phyloP scores from a whole-genome alignment of 2,329 filamentous ascomycete genomes.

The Nakataea oryzae region DNA sequence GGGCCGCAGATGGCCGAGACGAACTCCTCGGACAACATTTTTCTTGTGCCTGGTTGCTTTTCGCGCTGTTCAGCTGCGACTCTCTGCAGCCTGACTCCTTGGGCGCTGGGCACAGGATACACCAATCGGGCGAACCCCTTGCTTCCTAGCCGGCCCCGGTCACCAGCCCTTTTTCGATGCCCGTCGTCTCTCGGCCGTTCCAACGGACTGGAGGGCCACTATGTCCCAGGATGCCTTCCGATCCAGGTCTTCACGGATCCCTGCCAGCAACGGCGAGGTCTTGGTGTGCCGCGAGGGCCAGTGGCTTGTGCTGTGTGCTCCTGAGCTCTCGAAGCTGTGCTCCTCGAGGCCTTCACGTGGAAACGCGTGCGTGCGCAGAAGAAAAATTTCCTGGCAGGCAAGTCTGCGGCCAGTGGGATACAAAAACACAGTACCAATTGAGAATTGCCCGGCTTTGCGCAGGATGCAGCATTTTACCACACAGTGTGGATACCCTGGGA shows the following conservation, averaged over 20 bases:
- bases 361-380: not conserved
- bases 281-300: not conserved
- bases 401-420: not conserved
- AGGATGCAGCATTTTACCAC: no score
- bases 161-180: not conserved
- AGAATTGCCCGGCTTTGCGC: no score
- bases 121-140: no score
- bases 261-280: not conserved
- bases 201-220: not conserved
- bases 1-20: constrained; percentile 47
- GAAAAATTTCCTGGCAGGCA: not conserved
- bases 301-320: no score
- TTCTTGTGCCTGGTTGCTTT: constrained; percentile 2
- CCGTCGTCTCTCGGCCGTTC: not conserved
- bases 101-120: not conserved
- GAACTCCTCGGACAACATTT: constrained; percentile 51
- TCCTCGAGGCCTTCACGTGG: not conserved
- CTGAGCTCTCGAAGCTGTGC: not conserved
- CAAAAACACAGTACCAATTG: not conserved
- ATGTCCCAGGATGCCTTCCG: not conserved
- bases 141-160: not conserved
- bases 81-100: constrained; percentile 3
- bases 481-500: not conserved
- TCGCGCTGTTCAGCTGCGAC: not conserved
- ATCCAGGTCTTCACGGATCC: not conserved